phyloP scores from a whole-genome alignment of 2,329 filamentous ascomycete species.

The Massarina eburnea region DNA sequence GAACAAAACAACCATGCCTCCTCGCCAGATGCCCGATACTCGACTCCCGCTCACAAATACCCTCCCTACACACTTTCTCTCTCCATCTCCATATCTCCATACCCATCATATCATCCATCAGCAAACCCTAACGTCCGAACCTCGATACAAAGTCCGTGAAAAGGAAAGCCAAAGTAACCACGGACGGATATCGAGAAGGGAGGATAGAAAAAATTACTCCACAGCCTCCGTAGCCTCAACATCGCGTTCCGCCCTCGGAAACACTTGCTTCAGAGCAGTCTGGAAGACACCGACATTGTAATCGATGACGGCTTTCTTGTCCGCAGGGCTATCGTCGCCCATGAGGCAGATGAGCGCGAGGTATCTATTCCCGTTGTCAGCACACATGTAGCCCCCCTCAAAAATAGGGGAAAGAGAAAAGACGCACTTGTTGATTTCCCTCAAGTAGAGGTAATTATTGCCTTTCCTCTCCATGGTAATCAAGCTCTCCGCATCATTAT shows the following conservation, averaged over 20 bases:
- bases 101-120: too few relatives aligned
- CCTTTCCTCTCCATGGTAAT: conserved; percentile 62
- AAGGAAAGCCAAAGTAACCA: too few relatives aligned
- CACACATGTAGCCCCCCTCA: neutral
- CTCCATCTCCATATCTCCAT: too few relatives aligned
- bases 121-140: too few relatives aligned
- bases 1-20: too few relatives aligned
- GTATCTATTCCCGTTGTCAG: conserved; percentile 54
- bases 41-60: too few relatives aligned
- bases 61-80: too few relatives aligned
- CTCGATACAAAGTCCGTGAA: too few relatives aligned
- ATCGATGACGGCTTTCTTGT: conserved; percentile 81
- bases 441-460: conserved; percentile 63
- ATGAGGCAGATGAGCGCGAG: conserved; percentile 82
- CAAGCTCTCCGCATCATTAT: conserved; percentile 62
- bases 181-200: too few relatives aligned
- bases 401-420: neutral
- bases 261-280: conserved; percentile 76
- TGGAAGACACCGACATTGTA: conserved; percentile 86
- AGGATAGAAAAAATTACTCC: too few relatives aligned
- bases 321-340: conserved; percentile 77
- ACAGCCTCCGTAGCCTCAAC: conserved; percentile 1
- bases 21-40: too few relatives aligned
- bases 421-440: conserved; percentile 67
- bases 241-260: conserved; percentile 52